These are phyloP conservation scores for Aureobasidium pullulans DNA, from an alignment of 2,329 filamentous ascomycete genomes.

Conservation along the genomic window DNA sequence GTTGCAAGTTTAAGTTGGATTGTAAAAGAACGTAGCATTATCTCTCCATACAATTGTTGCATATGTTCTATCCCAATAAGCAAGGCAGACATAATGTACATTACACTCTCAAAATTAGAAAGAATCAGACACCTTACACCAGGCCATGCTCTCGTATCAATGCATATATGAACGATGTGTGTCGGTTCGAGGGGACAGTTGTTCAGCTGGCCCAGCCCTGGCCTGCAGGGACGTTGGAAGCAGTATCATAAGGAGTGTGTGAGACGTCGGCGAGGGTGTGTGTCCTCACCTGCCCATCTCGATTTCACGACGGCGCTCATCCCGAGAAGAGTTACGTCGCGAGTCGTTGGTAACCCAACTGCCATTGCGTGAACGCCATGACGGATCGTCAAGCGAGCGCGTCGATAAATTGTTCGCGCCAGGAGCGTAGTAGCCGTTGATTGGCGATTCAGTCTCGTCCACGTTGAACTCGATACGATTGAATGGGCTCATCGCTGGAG, in stretches of 20 bases:
- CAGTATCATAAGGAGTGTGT: not conserved
- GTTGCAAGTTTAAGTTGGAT: too few species aligned
- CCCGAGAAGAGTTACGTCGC: not conserved
- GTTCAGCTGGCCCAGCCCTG: not conserved
- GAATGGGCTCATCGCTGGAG: not conserved
- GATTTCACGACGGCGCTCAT: constrained; percentile 7
- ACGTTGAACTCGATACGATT: constrained; percentile 16
- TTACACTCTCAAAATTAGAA: not conserved
- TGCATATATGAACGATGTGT: not conserved
- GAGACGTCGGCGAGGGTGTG: not conserved
- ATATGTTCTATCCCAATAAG: not conserved
- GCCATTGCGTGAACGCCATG: not conserved
- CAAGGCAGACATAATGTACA: too few species aligned
- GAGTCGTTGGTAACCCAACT: not conserved
- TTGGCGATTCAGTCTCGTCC: constrained; percentile 12
- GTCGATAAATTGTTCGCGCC: not conserved
- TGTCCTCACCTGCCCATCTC: constrained; percentile 5
- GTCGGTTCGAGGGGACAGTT: too few species aligned
- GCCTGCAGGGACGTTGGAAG: not conserved
- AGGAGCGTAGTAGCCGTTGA: constrained; percentile 7
- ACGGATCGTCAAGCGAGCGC: not conserved
- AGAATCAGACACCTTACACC: not conserved
- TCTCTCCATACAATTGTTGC: not conserved
- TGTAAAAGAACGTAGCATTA: not conserved
- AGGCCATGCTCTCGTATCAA: not conserved